These are phyloP conservation scores for Kodamaea leandrae DNA, from an alignment of 805 yeast species.

Conservation along the genomic window DNA sequence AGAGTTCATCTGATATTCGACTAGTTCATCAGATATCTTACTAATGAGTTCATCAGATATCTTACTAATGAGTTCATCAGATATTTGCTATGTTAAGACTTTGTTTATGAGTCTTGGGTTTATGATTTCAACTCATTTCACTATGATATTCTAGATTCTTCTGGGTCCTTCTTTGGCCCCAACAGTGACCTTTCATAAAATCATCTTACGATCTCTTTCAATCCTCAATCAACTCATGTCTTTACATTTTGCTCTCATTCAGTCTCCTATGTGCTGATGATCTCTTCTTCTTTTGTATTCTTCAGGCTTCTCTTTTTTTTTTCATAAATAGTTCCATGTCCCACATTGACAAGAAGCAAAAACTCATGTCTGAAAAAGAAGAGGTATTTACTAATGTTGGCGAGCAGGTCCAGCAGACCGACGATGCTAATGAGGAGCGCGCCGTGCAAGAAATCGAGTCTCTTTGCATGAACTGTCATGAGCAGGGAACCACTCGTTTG, in stretches of 20 bases:
- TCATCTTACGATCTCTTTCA: too few relatives aligned
- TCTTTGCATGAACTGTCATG: slow-evolving; percentile 91
- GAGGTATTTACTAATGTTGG: slow-evolving; percentile 34
- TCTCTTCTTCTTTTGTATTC: too few relatives aligned
- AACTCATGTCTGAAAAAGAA: slow-evolving; percentile 12
- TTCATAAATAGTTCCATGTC: slow-evolving; percentile 4
- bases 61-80: too few relatives aligned
- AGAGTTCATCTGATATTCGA: too few relatives aligned
- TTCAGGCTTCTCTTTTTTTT: not conserved
- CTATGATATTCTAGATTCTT: not conserved
- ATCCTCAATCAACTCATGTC: too few relatives aligned
- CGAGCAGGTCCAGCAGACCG: slow-evolving; percentile 36
- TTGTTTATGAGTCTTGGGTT: too few relatives aligned
- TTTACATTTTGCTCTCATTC: not conserved
- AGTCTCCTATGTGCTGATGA: slow-evolving; percentile 10
- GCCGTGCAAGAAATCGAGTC: slow-evolving; percentile 96
- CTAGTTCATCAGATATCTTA: too few relatives aligned
- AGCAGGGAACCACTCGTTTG: slow-evolving; percentile 80
- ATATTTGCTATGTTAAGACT: too few relatives aligned
- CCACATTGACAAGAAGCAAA: slow-evolving; percentile 14
- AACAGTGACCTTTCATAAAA: too few relatives aligned
- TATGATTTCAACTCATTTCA: too few relatives aligned
- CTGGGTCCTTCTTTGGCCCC: not conserved
- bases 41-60: too few relatives aligned
- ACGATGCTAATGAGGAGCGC: slow-evolving; percentile 50